These are phyloP conservation scores for Apiospora phragmitis DNA, from an alignment of 2,329 filamentous ascomycete species.

Conservation along the genomic window DNA sequence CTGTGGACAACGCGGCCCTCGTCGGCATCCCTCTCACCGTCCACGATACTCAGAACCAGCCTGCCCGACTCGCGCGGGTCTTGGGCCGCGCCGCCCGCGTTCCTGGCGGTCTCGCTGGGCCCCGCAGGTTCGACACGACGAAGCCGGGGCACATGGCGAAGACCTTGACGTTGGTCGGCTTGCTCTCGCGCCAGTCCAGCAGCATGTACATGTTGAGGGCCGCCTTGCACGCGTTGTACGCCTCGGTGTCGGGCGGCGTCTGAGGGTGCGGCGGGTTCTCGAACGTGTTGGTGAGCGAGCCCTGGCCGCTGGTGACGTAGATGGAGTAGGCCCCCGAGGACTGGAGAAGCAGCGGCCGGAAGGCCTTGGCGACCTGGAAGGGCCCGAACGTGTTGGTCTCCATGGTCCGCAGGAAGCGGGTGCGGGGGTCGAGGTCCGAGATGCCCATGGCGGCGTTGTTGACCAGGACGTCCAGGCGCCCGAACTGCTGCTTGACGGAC, in stretches of 20 bases:
- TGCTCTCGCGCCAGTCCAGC: slow-evolving; percentile 42
- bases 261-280: slow-evolving; percentile 32
- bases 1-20: slow-evolving; percentile 36
- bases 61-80: slow-evolving; percentile 37
- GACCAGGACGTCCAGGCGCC: slow-evolving; percentile 51
- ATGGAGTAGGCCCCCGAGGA: slow-evolving; percentile 29
- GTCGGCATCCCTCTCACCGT: slow-evolving; percentile 42
- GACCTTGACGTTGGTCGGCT: slow-evolving; percentile 39
- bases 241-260: slow-evolving; percentile 35
- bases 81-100: slow-evolving; percentile 28
- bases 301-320: slow-evolving; percentile 48
- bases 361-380: slow-evolving; percentile 39
- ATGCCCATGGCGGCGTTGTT: slow-evolving; percentile 58
- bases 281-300: slow-evolving; percentile 30
- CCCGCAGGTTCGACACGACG: slow-evolving; percentile 41
- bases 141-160: slow-evolving; percentile 41
- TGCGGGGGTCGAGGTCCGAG: slow-evolving; percentile 42
- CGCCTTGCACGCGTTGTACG: slow-evolving; percentile 42
- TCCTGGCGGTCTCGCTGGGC: slow-evolving; percentile 22
- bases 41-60: slow-evolving; percentile 39
- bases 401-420: slow-evolving; percentile 46
- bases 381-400: slow-evolving; percentile 52
- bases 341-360: slow-evolving; percentile 47
- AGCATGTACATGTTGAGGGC: slow-evolving; percentile 51
- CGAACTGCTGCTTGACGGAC: slow-evolving; percentile 41